Evolutionary conservation across 768 basidiomycete species (phyloP).

Genomic region (Jaapia argillacea): DNA sequence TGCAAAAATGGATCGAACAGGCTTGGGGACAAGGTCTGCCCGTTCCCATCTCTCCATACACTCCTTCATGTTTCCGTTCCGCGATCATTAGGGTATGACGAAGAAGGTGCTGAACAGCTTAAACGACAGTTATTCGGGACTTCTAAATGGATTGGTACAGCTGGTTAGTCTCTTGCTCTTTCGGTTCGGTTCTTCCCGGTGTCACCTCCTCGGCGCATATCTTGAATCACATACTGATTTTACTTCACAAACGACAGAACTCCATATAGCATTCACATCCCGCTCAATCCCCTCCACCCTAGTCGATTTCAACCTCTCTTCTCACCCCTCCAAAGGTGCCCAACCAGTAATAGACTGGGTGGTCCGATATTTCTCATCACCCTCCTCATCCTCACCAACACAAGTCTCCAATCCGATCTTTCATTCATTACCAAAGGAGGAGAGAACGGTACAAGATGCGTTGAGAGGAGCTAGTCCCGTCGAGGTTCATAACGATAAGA

Average conservation of each 20-base stretch:
- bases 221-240: no score
- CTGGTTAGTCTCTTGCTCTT: conserved; percentile 33
- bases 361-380: conserved; percentile 49
- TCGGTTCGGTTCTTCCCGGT: neutral
- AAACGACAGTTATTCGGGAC: conserved; percentile 43
- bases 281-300: conserved; percentile 72
- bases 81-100: conserved; percentile 51
- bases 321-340: conserved; percentile 22
- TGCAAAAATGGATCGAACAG: conserved; percentile 72
- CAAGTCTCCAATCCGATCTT: conserved; percentile 7
- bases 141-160: conserved; percentile 73
- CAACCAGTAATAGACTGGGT: conserved; percentile 61
- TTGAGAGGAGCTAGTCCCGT: conserved; percentile 29
- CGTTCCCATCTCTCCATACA: no score
- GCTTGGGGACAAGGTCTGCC: conserved; percentile 66
- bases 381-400: neutral
- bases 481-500: conserved; percentile 43
- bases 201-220: conserved; percentile 3
- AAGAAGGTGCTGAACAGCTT: conserved; percentile 53
- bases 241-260: no score
- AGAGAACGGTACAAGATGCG: conserved; percentile 34
- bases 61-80: neutral
- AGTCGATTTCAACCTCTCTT: conserved; percentile 48
- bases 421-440: conserved; percentile 15
- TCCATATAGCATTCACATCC: conserved; percentile 70